Evolutionary conservation across 257 asterid genomes (phyloP).

Genomic region (Solanum neorickii): DNA sequence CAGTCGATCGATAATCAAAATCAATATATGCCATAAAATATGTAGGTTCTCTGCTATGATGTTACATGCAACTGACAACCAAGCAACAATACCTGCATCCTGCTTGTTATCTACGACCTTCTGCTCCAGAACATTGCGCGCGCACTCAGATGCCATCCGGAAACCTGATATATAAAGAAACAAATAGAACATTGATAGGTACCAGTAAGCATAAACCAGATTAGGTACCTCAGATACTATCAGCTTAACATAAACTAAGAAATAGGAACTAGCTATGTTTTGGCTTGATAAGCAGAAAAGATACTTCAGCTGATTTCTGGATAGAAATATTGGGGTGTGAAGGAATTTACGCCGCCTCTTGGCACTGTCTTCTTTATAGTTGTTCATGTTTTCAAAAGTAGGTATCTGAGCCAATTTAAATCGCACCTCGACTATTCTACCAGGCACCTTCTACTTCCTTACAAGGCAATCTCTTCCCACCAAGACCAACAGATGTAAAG

Average conservation of each 20-base stretch:
- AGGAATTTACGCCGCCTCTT: background rate
- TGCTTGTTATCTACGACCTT: slow-evolving; percentile 79
- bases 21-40: background rate
- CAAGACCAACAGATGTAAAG: background rate
- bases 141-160: slow-evolving; percentile 92
- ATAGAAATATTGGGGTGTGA: background rate
- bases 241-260: background rate
- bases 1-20: background rate
- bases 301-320: background rate
- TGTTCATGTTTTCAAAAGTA: background rate
- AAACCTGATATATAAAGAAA: slow-evolving; percentile 37
- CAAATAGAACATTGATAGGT: background rate
- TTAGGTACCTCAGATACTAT: background rate
- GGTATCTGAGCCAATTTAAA: background rate
- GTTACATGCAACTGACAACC: background rate
- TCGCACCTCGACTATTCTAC: background rate
- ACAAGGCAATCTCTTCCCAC: background rate
- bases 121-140: slow-evolving; percentile 68
- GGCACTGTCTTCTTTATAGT: background rate
- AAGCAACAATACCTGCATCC: slow-evolving; percentile 47
- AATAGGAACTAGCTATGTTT: background rate
- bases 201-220: background rate
- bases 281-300: background rate
- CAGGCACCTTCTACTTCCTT: background rate
- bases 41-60: background rate